These are phyloP conservation scores for Cordyceps militaris DNA, from an alignment of 2,329 filamentous ascomycete species.

Conservation along the genomic window DNA sequence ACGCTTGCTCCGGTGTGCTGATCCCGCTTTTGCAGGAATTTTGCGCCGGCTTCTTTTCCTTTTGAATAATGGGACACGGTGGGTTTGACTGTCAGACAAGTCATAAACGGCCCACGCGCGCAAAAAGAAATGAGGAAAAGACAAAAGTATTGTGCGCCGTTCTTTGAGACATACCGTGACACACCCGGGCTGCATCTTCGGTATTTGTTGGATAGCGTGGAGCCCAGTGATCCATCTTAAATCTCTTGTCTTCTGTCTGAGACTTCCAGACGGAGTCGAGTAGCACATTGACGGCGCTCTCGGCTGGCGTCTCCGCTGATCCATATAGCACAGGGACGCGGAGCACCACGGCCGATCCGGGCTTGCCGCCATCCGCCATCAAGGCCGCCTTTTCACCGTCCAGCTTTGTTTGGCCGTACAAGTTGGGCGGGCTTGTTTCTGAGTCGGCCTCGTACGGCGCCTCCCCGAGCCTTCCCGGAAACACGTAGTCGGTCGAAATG, in stretches of 20 bases:
- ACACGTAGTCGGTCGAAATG: conserved; percentile 79
- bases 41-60: not conserved
- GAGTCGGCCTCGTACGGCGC: conserved; percentile 70
- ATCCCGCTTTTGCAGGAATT: not conserved
- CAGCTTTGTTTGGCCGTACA: conserved; percentile 60
- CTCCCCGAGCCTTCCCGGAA: conserved; percentile 65
- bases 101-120: not conserved
- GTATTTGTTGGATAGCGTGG: conserved; percentile 83
- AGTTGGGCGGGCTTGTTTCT: conserved; percentile 62
- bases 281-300: conserved; percentile 78
- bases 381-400: conserved; percentile 59
- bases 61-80: not conserved
- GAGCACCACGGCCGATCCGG: conserved; percentile 59
- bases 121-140: conserved; percentile 11
- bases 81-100: not conserved
- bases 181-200: conserved; percentile 75
- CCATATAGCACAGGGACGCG: conserved; percentile 83
- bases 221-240: conserved; percentile 83
- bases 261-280: conserved; percentile 70
- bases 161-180: conserved; percentile 45
- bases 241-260: conserved; percentile 52
- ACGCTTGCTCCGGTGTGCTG: not conserved
- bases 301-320: conserved; percentile 57
- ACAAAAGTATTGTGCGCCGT: not conserved
- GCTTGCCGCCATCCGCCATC: conserved; percentile 47